phyloP scores from a whole-genome alignment of 2,329 filamentous ascomycete species.

The Aspergillus puulaauensis region DNA sequence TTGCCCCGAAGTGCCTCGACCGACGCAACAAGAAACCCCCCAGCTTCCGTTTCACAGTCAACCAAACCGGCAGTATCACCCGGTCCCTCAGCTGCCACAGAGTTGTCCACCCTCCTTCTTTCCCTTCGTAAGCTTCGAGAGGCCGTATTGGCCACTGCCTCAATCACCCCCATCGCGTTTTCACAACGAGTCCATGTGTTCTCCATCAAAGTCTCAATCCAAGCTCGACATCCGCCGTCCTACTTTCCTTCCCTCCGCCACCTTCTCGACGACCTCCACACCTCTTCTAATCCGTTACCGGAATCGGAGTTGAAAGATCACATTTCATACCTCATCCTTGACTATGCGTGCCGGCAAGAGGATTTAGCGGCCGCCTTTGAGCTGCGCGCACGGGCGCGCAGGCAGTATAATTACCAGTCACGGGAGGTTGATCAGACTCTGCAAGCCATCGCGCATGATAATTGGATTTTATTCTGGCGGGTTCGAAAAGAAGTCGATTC shows the following conservation, averaged over 20 bases:
- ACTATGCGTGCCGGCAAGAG: slow-evolving; percentile 79
- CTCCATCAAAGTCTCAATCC: slow-evolving; percentile 78
- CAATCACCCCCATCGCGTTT: slow-evolving; percentile 74
- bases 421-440: slow-evolving; percentile 69
- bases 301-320: slow-evolving; percentile 75
- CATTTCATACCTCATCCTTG: slow-evolving; percentile 76
- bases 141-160: slow-evolving; percentile 71
- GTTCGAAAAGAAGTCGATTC: slow-evolving; percentile 73
- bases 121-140: slow-evolving; percentile 91
- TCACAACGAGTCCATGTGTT: slow-evolving; percentile 89
- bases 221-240: slow-evolving; percentile 78
- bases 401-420: slow-evolving; percentile 61
- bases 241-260: slow-evolving; percentile 86
- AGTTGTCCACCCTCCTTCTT: slow-evolving; percentile 72
- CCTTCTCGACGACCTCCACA: slow-evolving; percentile 70
- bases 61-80: slow-evolving; percentile 22
- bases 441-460: slow-evolving; percentile 70
- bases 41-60: slow-evolving; percentile 27
- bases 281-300: slow-evolving; percentile 63
- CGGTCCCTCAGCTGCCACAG: slow-evolving; percentile 53
- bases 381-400: slow-evolving; percentile 53
- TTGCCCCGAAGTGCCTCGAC: slow-evolving; percentile 47
- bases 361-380: slow-evolving; percentile 73
- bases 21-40: slow-evolving; percentile 42
- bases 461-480: slow-evolving; percentile 77